These are phyloP conservation scores for Quercus parvula DNA, from an alignment of 306 rosid genomes.

Conservation along the genomic window DNA sequence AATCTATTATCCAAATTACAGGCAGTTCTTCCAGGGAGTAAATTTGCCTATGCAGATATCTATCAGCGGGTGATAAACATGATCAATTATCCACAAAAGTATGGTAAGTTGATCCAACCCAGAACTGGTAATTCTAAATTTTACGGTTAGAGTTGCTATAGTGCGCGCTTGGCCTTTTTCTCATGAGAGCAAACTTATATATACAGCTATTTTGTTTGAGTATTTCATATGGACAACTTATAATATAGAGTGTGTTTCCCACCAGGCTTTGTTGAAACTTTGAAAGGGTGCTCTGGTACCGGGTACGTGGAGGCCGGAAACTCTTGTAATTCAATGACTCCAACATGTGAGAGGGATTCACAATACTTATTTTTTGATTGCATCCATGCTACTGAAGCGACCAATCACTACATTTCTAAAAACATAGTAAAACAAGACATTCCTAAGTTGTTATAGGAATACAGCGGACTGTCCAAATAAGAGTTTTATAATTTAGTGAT, in stretches of 20 bases:
- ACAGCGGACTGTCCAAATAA: neutral
- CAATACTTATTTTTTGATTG: slow-evolving; percentile 36
- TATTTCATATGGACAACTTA: too few relatives aligned
- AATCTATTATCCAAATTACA: slow-evolving; percentile 19
- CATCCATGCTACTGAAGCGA: slow-evolving; percentile 32
- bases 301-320: slow-evolving; percentile 31
- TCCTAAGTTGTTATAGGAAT: neutral
- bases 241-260: neutral
- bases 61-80: slow-evolving; percentile 13
- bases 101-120: slow-evolving; percentile 12
- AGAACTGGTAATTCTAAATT: neutral
- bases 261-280: slow-evolving; percentile 34
- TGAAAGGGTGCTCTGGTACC: slow-evolving; percentile 32
- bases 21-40: slow-evolving; percentile 24
- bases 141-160: too few relatives aligned
- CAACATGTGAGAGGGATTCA: slow-evolving; percentile 9
- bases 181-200: too few relatives aligned
- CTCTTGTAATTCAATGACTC: slow-evolving; percentile 8
- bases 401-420: slow-evolving; percentile 13
- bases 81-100: slow-evolving; percentile 29
- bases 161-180: too few relatives aligned
- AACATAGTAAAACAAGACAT: neutral
- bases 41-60: slow-evolving; percentile 23
- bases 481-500: too few relatives aligned
- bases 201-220: too few relatives aligned